Evolutionary conservation across 495 filamentous ascomycete genomes (phyloP).

Genomic region (Sphaerosporella brunnea): DNA sequence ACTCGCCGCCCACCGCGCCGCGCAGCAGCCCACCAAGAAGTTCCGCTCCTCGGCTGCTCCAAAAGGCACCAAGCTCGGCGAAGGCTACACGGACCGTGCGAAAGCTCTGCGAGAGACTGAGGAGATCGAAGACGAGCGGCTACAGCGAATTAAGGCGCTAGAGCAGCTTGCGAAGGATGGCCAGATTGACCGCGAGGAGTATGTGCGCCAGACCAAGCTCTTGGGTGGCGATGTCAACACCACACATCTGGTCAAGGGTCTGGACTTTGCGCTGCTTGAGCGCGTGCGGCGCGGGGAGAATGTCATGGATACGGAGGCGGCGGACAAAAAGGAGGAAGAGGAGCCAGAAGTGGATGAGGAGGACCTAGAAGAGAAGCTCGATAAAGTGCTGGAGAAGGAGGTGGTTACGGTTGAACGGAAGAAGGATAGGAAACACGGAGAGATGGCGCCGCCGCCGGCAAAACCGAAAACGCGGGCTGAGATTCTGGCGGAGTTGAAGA

Average conservation of each 20-base stretch:
- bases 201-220: slow-evolving; percentile 35
- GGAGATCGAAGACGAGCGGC: slow-evolving; percentile 45
- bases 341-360: slow-evolving; percentile 26
- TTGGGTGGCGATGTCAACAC: slow-evolving; percentile 56
- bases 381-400: slow-evolving; percentile 49
- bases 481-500: slow-evolving; percentile 48
- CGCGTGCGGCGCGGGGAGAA: slow-evolving; percentile 58
- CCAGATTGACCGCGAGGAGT: slow-evolving; percentile 50
- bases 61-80: slow-evolving; percentile 60
- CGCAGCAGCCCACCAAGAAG: slow-evolving; percentile 38
- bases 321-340: slow-evolving; percentile 11
- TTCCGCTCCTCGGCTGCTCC: slow-evolving; percentile 66
- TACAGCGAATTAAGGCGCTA: slow-evolving; percentile 49
- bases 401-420: slow-evolving; percentile 43
- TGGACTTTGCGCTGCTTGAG: slow-evolving; percentile 69
- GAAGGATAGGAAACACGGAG: slow-evolving; percentile 56
- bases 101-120: slow-evolving; percentile 20
- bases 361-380: slow-evolving; percentile 62
- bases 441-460: slow-evolving; percentile 49
- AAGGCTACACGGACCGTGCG: slow-evolving; percentile 77
- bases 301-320: slow-evolving; percentile 32
- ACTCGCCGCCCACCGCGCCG: slow-evolving; percentile 50
- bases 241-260: slow-evolving; percentile 77
- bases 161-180: slow-evolving; percentile 74
- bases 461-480: slow-evolving; percentile 42